Conservation (phyloP, 192 early-diverging fungal genomes). For the Coemansia sp. region DNA sequence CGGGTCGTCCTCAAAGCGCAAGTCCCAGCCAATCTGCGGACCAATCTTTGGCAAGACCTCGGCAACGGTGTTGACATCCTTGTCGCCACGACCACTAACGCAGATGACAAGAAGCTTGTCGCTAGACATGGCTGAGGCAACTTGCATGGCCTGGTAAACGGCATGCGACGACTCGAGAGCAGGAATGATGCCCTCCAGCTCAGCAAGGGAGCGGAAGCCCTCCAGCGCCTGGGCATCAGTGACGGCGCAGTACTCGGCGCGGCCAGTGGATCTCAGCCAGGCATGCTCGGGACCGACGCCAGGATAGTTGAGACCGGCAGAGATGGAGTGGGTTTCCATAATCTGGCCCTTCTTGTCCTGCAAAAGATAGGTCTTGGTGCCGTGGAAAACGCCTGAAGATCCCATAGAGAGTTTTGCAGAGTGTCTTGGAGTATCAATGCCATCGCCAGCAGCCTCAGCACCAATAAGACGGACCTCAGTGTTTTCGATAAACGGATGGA, state of each 20-base stretch:
- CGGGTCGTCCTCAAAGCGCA: no score
- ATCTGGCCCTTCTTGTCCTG: slow-evolving; percentile 98
- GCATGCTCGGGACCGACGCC: slow-evolving; percentile 98
- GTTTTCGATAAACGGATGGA: slow-evolving; percentile 91
- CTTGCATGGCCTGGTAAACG: slow-evolving; percentile 73
- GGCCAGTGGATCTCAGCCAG: slow-evolving; percentile 80
- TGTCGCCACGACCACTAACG: no score
- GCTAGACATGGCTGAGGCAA: slow-evolving; percentile 72
- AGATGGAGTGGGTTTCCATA: slow-evolving; percentile 90
- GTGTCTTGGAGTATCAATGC: slow-evolving; percentile 81
- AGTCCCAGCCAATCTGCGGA: no score
- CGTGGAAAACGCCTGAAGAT: slow-evolving; percentile 90
- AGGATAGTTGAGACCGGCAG: slow-evolving; percentile 95
- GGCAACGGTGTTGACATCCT: no score
- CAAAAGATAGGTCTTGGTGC: slow-evolving; percentile 88
- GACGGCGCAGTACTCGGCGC: slow-evolving; percentile 80
- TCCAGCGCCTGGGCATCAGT: slow-evolving; percentile 83
- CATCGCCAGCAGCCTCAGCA: slow-evolving; percentile 94
- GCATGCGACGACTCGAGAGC: slow-evolving; percentile 96
- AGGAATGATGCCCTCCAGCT: slow-evolving; percentile 90
- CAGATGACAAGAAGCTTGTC: slow-evolving; percentile 73
- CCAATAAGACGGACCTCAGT: slow-evolving; percentile 84
- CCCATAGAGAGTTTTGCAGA: slow-evolving; percentile 87
- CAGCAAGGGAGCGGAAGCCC: slow-evolving; percentile 73
- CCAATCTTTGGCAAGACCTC: no score